Evolutionary conservation across 2,329 filamentous ascomycete species (phyloP), one percentile per base, ranked within the genome.

Genomic region (Botrytis galanthina): DNA sequence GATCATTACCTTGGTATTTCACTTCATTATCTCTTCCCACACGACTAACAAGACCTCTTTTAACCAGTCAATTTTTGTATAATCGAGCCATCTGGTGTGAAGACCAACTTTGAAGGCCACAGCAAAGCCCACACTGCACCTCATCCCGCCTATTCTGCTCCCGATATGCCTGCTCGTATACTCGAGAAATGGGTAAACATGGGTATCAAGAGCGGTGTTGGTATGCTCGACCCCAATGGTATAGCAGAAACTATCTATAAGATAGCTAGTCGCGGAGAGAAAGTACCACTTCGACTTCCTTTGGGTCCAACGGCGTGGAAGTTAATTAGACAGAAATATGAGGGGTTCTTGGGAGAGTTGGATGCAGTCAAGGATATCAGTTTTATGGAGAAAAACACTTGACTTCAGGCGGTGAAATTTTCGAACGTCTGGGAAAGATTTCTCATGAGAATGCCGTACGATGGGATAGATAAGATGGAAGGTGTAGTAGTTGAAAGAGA

Each of bases 1-100:
- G 51, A 20, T 20, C 9, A 22, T 29, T 7, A 7, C 64, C 6
- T 6, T 54, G 12, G 16, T n/a, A 68, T 72, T 74, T 75, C 12
- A 32, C 14, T 16, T 3, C 20, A 29, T 59, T 22, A 5, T n/a
- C 6, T 35, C 3, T 35, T 4, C 29, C 26, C 12, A 54, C 29
- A 35, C 7, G 37, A 51, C 63, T 66, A 66, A 66, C 20, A 8
- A 8, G 7, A 2, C 4, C 16, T 57, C 14, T 42, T 29, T 42
- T 22, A n/a, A 37, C 39, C 61, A 83, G 81, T 85, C 75, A 83
- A 82, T 68, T 78, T 84, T 1, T 83, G 80, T 0, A 82, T 83
- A 0, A 74, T 84, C 2, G 84, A 85, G 73, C 84, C 84, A 0
- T 81, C 82, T n/a, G 83, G 81, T 12, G 83, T 85, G 60, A 81